Evolutionary conservation across 768 basidiomycete species (phyloP), one percentile per base, ranked within the genome.

Genomic region (Auricularia heimuer): DNA sequence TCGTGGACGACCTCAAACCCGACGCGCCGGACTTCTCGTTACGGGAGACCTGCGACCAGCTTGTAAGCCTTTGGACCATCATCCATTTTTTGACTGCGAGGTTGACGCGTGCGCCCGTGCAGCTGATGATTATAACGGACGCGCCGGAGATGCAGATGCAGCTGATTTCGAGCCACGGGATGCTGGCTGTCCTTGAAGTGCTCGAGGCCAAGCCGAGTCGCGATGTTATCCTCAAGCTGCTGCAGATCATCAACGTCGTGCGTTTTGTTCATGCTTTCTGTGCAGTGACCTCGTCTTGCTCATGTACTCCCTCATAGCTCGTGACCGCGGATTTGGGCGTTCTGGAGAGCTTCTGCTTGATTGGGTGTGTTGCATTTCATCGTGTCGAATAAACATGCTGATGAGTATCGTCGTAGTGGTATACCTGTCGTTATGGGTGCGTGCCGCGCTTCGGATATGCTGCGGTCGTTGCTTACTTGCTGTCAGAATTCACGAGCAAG

Each of bases 391-490:
- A 65, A 21, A 45, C 54, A 33, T 67, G 7, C 36, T 68, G 72
- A 34, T 63, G 63, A 3, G 29, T 29, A 29, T 29, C 3, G 14
- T 16, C 42, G 12, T 64, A 89, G 93, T 36, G 96, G 96, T 14
- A 98, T 98, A 67, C 94, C 97, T 14, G 90, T 98, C 16, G 88
- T 98, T 79, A 94, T 97, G 86, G 87, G 90, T 88, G 69, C 58
- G 81, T 78, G 4, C 12, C 62, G 29, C 29, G 2, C 29, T 29
- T 29, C 29, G 42, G 56, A 16, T 58, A 51, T n/a, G 33, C 33
- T 54, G 51, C 8, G 33, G 58, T 54, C 36, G 3, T 61, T 7
- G 4, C 44, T 64, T 2, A 60, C 58, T 61, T 54, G 36, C 65
- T 10, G 61, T 33, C 68, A 92, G 92, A 88, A 56, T 98, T 95